Base-by-base conservation (phyloP, 169 alveolate species). In the Cryptosporidium sp. region DNA sequence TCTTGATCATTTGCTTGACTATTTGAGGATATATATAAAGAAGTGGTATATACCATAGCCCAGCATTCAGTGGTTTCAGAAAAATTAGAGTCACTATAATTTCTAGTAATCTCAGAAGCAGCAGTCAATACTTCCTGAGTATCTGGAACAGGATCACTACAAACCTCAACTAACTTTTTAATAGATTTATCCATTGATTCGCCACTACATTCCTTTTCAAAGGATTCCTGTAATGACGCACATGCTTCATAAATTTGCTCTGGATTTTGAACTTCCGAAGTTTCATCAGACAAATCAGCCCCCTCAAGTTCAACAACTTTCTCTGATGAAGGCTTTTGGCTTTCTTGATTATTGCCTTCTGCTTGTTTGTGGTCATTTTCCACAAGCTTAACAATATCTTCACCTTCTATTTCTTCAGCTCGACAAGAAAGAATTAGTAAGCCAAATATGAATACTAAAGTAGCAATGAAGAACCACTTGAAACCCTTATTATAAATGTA, bases 191-290 rank as follows among this genome's bases (percentile, higher is more conserved):
- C 21, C 4, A 65, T 14, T 8, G 2, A 0, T 3, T 62, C 31
- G 1, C 8, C 39, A 7, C 16, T 26, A 29, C 89, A 80, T 16
- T 80, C 89, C 44, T 62, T 80, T 31, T 37, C 21, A 39, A 80
- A 80, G 10, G 89, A 80, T 18, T 80, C 75, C 9, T 44, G 44
- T 48, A 80, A 39, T 18, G 89, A 80, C 12, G 5, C 21, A 14
- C 89, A 80, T 16, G 75, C 89, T 42, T 80, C 89, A 10, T 45
- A 48, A 29, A 80, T 29, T 31, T 62, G 89, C 44, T 65, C 89
- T 6, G 62, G 69, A 42, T n/a, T 42, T 10, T 44, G 75, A 16
- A 42, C 48, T 35, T 26, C 69, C 1, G 16, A 14, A 9, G 75
- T 7, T 16, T 51, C 56, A 10, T 37, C 62, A 21, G 31, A 16